Evolutionary conservation across 163 green algal genomes (phyloP), one percentile per base, ranked within the genome.

Genomic region (Scenedesmus sp.): DNA sequence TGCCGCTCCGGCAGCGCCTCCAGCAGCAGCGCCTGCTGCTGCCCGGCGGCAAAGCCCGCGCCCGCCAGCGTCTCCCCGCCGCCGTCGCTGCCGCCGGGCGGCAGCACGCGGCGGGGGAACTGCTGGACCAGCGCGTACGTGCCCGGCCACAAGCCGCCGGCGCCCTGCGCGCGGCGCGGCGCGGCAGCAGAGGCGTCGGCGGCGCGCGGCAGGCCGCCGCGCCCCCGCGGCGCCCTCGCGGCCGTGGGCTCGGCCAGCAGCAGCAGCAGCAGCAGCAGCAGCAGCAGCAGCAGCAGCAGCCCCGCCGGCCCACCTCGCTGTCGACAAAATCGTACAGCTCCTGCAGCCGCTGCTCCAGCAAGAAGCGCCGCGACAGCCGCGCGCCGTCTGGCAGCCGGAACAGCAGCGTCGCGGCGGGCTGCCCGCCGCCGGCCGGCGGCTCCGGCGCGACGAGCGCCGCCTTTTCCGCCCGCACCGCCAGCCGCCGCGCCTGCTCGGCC

Each of bases 261-360:
- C 39, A 10, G 7, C 7, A 6, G 39, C 39, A 47, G 10, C 39
- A 47, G 6, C 39, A 84, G 22, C 76, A 84, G 39, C 34, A 70
- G 63, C 24, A 14, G 18, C 33, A 57, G 24, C 11, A 53, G 53
- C n/a, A n/a, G 58, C 44, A 13, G 15, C 28, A 0, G n/a, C n/a
- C n/a, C n/a, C n/a, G n/a, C n/a, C n/a, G n/a, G n/a, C 73, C 86
- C 0, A 86, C 89, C 22, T 85, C 76, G 26, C 85, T 82, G 56
- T 96, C 91, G 22, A 90, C 85, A 63, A 91, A 96, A 53, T 95
- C 83, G 71, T 95, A 95, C 42, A 97, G 77, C 62, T 72, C 24
- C 15, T 83, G 48, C 48, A 90, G 34, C 3, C 57, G 45, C 14
- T 65, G 50, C 0, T 24, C 57, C 31, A 72, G 60, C 42, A 31